Evolutionary conservation across 371 early-diverging fungal species (phyloP).

Genomic region (Mucor lusitanicus): DNA sequence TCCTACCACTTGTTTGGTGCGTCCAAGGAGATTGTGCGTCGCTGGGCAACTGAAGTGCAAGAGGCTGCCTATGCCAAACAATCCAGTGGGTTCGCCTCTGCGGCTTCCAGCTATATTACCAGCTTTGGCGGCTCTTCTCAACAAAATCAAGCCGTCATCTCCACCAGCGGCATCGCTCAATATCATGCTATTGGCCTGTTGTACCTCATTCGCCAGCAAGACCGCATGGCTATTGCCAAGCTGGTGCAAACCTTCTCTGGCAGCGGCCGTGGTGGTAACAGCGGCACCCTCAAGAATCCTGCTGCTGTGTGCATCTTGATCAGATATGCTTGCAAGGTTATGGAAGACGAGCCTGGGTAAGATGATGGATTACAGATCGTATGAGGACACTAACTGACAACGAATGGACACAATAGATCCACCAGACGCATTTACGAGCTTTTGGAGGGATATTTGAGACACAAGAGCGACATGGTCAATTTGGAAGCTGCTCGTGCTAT

Average conservation of each 20-base stretch:
- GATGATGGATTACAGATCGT: not conserved
- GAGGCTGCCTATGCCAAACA: slow-evolving; percentile 85
- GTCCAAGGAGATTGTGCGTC: slow-evolving; percentile 83
- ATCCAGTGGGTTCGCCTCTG: slow-evolving; percentile 45
- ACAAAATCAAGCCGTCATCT: slow-evolving; percentile 50
- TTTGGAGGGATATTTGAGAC: slow-evolving; percentile 89
- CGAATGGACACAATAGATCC: slow-evolving; percentile 53
- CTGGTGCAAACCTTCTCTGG: slow-evolving; percentile 87
- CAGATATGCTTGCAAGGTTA: slow-evolving; percentile 90
- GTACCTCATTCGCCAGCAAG: slow-evolving; percentile 94
- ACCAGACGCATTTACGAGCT: slow-evolving; percentile 75
- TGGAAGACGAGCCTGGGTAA: slow-evolving; percentile 86
- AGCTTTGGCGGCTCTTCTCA: slow-evolving; percentile 51
- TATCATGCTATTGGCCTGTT: slow-evolving; percentile 97
- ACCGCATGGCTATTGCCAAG: slow-evolving; percentile 97
- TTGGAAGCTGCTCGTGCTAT: slow-evolving; percentile 98
- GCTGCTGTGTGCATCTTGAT: slow-evolving; percentile 92
- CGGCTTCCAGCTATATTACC: slow-evolving; percentile 59
- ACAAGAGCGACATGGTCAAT: slow-evolving; percentile 96
- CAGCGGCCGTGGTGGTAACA: slow-evolving; percentile 48
- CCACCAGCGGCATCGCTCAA: slow-evolving; percentile 82
- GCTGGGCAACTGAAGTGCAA: slow-evolving; percentile 91
- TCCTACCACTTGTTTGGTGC: slow-evolving; percentile 83
- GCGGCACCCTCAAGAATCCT: slow-evolving; percentile 73
- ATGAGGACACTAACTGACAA: not conserved